Base-by-base conservation (phyloP, 2,329 filamentous ascomycete species). In the Aureobasidium sp. region DNA sequence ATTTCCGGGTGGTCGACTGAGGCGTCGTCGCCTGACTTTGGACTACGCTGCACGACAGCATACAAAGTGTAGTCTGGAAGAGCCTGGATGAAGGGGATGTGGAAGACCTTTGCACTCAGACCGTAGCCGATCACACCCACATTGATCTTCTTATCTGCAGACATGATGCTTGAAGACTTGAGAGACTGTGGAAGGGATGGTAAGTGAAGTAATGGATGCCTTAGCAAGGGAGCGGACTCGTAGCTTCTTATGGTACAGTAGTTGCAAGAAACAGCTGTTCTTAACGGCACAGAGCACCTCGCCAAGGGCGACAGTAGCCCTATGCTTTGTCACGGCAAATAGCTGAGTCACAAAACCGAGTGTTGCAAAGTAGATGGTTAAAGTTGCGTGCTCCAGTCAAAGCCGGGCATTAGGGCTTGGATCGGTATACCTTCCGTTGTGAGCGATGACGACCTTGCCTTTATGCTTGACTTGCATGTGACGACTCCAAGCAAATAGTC, bases 41-140 rank as follows among this genome's bases (percentile, higher is more conserved):
- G 88, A 5, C 77, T 83, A 63, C 90, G 85, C 74, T 94, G 90
- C 32, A 93, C 86, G 67, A 94, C 85, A 65, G 87, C 84, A 70
- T 90, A 83, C 25, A 93, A 83, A 58, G 80, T 85, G 71, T 91
- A 81, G 7, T 85, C 63, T 21, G 71, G 79, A 0, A 86, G 84
- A 34, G 81, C 80, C 59, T 78, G 77, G 74, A 94, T 82, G 75
- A 91, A 89, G 64, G 89, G 90, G 70, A 93, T 91, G 74, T 94
- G 89, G 76, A 93, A 94, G 75, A 88, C 80, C 71, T 91, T 92
- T 74, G 90, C 89, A 61, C 80, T 82, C 69, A 85, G 72, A 67
- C 83, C 83, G 71, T 85, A 85, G 68, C 83, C 83, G 62, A 85
- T 78, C 42, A 85, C 73, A 50, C 81, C 82, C 61, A 84, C 79